Conservation (phyloP, 1,284 basidiomycete genomes). For the Ceratobasidium sp. region DNA sequence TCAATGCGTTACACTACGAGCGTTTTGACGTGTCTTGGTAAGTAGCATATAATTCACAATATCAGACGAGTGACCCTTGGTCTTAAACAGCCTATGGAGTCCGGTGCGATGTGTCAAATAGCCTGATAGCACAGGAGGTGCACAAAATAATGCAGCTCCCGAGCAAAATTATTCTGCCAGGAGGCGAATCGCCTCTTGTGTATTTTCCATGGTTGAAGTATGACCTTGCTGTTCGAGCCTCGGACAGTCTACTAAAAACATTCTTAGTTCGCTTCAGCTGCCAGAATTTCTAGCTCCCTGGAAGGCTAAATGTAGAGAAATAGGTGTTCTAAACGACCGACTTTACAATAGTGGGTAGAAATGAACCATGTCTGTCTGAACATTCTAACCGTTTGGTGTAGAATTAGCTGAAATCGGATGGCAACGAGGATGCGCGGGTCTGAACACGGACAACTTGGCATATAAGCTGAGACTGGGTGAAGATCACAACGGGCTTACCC, state of each 20-base stretch:
- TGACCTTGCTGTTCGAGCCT: neutral
- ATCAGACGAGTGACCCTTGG: neutral
- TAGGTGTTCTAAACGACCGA: conserved; percentile 4
- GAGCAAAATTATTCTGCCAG: neutral
- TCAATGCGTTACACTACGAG: conserved; percentile 39
- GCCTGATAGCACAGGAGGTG: neutral
- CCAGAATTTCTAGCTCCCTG: conserved; percentile 17
- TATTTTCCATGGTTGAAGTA: neutral
- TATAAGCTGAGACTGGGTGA: conserved; percentile 16
- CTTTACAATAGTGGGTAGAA: conserved; percentile 6
- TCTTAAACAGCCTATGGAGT: conserved; percentile 23
- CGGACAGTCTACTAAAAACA: too few species aligned
- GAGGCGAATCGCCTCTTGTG: neutral
- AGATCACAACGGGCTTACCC: neutral
- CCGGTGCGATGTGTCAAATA: neutral
- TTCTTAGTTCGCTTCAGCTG: neutral
- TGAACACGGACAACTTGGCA: conserved; percentile 15
- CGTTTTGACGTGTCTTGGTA: conserved; percentile 36
- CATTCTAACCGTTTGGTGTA: too few species aligned
- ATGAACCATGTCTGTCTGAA: too few species aligned
- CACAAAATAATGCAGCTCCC: neutral
- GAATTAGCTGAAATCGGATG: conserved; percentile 20
- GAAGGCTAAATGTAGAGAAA: neutral
- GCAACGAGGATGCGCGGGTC: neutral
- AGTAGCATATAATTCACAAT: neutral